Conservation (phyloP, 768 basidiomycete species). For the Pleurotus tuoliensis region DNA sequence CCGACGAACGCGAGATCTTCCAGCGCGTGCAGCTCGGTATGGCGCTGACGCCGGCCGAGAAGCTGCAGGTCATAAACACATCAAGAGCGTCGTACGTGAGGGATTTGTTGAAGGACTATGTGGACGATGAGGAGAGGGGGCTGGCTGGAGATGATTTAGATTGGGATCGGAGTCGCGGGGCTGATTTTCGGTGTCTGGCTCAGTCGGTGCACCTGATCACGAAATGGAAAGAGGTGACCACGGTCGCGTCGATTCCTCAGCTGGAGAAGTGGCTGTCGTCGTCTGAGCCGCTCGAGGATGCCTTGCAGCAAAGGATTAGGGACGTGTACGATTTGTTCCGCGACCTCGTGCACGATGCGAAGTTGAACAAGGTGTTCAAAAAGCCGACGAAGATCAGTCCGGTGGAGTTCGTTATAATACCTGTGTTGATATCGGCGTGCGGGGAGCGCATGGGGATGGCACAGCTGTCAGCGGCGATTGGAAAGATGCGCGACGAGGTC, state of each 20-base stretch:
- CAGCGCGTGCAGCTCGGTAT: conserved; percentile 53
- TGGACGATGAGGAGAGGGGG: conserved; percentile 26
- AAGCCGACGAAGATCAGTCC: conserved; percentile 51
- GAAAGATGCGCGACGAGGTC: conserved; percentile 23
- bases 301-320: conserved; percentile 29
- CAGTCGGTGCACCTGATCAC: conserved; percentile 51
- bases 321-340: conserved; percentile 40
- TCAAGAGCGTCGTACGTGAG: conserved; percentile 53
- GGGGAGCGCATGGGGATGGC: conserved; percentile 26
- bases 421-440: conserved; percentile 31
- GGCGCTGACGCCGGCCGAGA: conserved; percentile 45
- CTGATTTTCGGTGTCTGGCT: conserved; percentile 56
- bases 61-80: conserved; percentile 57
- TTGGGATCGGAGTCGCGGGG: conserved; percentile 47
- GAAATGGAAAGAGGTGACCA: conserved; percentile 28
- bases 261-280: conserved; percentile 51
- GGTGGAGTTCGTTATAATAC: conserved; percentile 31
- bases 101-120: background rate
- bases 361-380: conserved; percentile 24
- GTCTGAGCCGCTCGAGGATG: conserved; percentile 22
- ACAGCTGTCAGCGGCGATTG: conserved; percentile 40
- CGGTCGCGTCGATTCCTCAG: conserved; percentile 25
- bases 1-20: conserved; percentile 68
- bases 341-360: conserved; percentile 4
- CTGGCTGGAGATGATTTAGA: conserved; percentile 50